A percentile compares a stretch with the other conserved stretches of the same genome.
Evolutionary conservation across 495 filamentous ascomycete genomes (phyloP).

Genomic region (Glarea lozoyensis): DNA sequence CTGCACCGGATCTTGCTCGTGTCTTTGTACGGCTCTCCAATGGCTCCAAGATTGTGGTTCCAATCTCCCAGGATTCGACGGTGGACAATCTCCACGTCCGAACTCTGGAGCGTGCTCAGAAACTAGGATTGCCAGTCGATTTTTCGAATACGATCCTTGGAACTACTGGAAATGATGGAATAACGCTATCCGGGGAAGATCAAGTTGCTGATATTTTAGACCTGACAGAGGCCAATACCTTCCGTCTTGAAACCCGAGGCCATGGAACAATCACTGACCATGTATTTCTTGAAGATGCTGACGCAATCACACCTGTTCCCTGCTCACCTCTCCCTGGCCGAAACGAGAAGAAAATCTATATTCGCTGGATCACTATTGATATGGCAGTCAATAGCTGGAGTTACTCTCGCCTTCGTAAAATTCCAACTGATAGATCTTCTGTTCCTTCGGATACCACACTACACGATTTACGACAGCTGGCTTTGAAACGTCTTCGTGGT

Average conservation of each 20-base stretch:
- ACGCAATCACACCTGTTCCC: background rate
- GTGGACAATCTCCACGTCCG: constrained; percentile 8
- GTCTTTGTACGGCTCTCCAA: constrained; percentile 8
- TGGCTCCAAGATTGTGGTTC: constrained; percentile 10
- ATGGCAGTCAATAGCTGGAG: constrained; percentile 1
- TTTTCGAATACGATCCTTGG: constrained; percentile 6
- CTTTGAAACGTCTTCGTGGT: constrained; percentile 5
- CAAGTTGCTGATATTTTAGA: constrained; percentile 9
- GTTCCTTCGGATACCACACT: constrained; percentile 6
- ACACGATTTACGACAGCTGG: constrained; percentile 3
- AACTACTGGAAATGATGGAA: constrained; percentile 6
- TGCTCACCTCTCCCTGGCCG: background rate
- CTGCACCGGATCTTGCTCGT: constrained; percentile 9
- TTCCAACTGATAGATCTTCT: constrained; percentile 3
- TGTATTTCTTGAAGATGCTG: background rate
- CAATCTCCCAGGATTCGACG: constrained; percentile 6
- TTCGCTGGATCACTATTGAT: constrained; percentile 12
- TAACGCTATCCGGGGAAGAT: constrained; percentile 8
- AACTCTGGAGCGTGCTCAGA: constrained; percentile 7
- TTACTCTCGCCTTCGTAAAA: constrained; percentile 8
- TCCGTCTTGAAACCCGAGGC: constrained; percentile 2
- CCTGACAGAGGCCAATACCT: constrained; percentile 10
- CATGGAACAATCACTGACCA: background rate
- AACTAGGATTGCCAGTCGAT: constrained; percentile 1
- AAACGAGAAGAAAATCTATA: constrained; percentile 1